phyloP scores from a whole-genome alignment of 2,329 filamentous ascomycete species.

The Fusarium proliferatum region DNA sequence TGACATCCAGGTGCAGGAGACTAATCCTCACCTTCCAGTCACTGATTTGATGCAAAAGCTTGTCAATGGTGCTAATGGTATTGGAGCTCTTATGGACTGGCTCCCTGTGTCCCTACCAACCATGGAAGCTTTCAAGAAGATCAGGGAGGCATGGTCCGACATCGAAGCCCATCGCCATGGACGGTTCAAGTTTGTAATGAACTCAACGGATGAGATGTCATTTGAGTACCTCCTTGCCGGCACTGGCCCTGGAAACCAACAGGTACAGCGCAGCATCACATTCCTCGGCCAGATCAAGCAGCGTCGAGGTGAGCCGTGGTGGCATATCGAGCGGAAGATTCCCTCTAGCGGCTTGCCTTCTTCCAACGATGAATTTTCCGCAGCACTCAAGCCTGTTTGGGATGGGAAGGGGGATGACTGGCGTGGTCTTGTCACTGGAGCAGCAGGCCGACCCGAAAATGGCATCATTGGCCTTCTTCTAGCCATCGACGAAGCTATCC shows the following conservation, averaged over 20 bases:
- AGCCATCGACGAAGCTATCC: constrained; percentile 60
- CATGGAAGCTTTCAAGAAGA: constrained; percentile 68
- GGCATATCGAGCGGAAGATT: constrained; percentile 59
- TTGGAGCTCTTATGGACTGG: constrained; percentile 63
- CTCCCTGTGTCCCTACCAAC: constrained; percentile 72
- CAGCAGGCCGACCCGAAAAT: constrained; percentile 54
- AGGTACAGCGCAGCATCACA: constrained; percentile 52
- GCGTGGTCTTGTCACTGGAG: constrained; percentile 60
- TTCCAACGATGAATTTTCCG: constrained; percentile 51
- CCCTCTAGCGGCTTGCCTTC: constrained; percentile 16
- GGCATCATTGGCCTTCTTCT: constrained; percentile 60
- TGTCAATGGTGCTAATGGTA: constrained; percentile 66
- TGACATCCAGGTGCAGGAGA: constrained; percentile 67
- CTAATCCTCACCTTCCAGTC: constrained; percentile 75
- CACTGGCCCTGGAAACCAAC: constrained; percentile 37
- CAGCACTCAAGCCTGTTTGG: constrained; percentile 59
- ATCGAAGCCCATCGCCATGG: constrained; percentile 57
- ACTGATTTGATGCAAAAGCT: constrained; percentile 67
- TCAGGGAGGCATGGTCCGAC: constrained; percentile 66
- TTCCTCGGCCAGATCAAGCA: constrained; percentile 64
- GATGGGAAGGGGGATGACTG: constrained; percentile 57
- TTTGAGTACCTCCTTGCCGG: constrained; percentile 62
- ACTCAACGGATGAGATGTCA: constrained; percentile 67
- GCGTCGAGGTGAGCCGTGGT: constrained; percentile 61
- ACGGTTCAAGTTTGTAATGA: constrained; percentile 62